These are phyloP conservation scores for Flaveria robusta DNA, from an alignment of 129 eudicot genomes.

Conservation along the genomic window DNA sequence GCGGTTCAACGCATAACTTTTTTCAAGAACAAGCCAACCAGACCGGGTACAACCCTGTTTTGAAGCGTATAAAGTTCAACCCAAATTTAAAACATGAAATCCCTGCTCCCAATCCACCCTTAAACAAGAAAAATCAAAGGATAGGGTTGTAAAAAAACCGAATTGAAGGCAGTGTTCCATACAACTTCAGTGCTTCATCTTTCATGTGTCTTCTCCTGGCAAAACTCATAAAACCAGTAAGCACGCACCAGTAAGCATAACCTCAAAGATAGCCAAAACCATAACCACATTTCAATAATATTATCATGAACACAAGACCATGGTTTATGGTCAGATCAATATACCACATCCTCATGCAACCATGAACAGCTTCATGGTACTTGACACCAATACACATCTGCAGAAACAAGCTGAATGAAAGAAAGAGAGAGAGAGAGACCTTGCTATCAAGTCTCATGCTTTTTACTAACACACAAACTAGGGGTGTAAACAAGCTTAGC, in stretches of 20 bases:
- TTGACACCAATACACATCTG: conserved; percentile 24
- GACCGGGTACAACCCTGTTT: neutral
- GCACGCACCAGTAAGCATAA: conserved; percentile 11
- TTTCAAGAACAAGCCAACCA: too few species aligned
- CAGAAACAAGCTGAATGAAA: conserved; percentile 5
- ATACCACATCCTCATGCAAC: neutral
- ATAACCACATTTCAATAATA: neutral
- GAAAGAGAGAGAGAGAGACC: neutral
- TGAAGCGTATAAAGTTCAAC: neutral
- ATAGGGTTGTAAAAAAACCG: conserved; percentile 14
- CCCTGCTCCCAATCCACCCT: neutral
- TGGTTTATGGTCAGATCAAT: neutral
- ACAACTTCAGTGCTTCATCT: conserved; percentile 1
- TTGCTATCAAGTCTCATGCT: conserved; percentile 11
- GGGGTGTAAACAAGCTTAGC: too few species aligned
- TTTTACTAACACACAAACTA: neutral
- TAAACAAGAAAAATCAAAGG: neutral
- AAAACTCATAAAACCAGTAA: conserved; percentile 26
- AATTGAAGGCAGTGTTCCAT: conserved; percentile 17
- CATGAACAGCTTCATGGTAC: conserved; percentile 28
- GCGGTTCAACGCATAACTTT: neutral
- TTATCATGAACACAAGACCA: neutral
- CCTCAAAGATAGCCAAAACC: neutral
- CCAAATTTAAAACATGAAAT: neutral
- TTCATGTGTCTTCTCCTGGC: conserved; percentile 17